Evolutionary conservation across 768 basidiomycete species (phyloP).

Genomic region (Podaxis sp.): DNA sequence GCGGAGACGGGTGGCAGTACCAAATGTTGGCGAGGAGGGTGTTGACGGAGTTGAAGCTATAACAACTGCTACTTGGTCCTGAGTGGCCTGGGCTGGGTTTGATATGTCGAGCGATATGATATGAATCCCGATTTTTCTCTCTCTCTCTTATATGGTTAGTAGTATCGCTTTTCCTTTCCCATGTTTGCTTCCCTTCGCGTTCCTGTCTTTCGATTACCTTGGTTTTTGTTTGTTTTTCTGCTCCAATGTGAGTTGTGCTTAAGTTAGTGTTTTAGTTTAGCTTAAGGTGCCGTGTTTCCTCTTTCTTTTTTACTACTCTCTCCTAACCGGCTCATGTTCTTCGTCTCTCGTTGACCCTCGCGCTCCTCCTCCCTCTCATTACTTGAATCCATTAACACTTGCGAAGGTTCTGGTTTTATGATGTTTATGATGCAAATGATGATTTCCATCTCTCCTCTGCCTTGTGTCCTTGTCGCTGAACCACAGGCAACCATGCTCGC

Average conservation of each 20-base stretch:
- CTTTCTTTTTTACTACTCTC: background rate
- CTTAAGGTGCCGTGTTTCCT: background rate
- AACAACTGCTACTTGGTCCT: background rate
- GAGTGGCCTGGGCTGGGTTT: too few species aligned
- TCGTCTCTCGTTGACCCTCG: background rate
- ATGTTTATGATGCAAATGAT: background rate
- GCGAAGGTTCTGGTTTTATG: background rate
- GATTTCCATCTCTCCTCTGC: background rate
- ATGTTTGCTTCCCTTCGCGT: background rate
- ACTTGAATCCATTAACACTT: background rate
- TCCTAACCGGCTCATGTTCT: background rate
- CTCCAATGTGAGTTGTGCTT: background rate
- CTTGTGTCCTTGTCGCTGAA: too few species aligned
- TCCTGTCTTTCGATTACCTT: background rate
- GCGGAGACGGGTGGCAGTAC: constrained; percentile 96
- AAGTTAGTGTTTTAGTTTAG: background rate
- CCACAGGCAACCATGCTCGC: too few species aligned
- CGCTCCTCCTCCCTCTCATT: too few species aligned
- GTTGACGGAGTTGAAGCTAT: constrained; percentile 84
- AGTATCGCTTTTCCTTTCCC: background rate
- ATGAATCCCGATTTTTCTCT: background rate
- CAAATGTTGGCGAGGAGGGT: constrained; percentile 91
- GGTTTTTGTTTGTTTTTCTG: background rate
- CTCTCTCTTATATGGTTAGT: background rate
- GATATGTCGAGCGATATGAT: background rate